These are phyloP conservation scores for Zygoascus meyerae DNA, from an alignment of 1,139 yeast species.

Conservation along the genomic window DNA sequence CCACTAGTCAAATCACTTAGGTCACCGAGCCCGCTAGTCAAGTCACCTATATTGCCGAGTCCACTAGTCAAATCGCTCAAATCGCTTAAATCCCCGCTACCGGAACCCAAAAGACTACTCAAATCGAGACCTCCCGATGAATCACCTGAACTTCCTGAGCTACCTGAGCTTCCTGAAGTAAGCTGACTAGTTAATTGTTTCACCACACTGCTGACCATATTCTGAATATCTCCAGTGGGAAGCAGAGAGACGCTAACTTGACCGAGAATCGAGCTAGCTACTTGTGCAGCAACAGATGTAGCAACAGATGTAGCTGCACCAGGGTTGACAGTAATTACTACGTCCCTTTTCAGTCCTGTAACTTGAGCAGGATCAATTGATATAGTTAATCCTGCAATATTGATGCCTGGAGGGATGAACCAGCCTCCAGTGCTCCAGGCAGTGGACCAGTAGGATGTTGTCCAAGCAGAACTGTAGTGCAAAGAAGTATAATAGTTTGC, in stretches of 20 bases:
- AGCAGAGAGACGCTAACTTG: constrained; percentile 1
- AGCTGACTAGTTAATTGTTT: constrained; percentile 1
- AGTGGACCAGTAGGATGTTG: constrained; percentile 7
- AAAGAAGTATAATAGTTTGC: not conserved
- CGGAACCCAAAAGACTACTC: too few species aligned
- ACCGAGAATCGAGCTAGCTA: constrained; percentile 1
- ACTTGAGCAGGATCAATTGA: constrained; percentile 6
- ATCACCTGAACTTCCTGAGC: not conserved
- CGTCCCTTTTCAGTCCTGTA: not conserved
- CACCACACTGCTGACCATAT: constrained; percentile 4
- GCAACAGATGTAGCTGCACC: constrained; percentile 3
- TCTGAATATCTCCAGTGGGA: not conserved
- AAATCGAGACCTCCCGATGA: not conserved
- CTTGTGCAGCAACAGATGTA: constrained; percentile 4
- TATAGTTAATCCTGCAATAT: constrained; percentile 5
- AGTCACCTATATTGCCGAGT: too few species aligned
- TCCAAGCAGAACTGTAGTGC: not conserved
- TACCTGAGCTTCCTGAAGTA: not conserved
- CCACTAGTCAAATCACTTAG: not conserved
- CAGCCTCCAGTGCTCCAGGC: constrained; percentile 7
- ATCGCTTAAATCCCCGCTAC: too few species aligned
- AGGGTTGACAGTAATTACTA: not conserved
- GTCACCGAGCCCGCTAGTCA: not conserved
- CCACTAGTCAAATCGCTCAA: too few species aligned
- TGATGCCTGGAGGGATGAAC: constrained; percentile 3